Evolutionary conservation across 2,329 filamentous ascomycete genomes (phyloP).

Genomic region (Diaporthe humulicola): DNA sequence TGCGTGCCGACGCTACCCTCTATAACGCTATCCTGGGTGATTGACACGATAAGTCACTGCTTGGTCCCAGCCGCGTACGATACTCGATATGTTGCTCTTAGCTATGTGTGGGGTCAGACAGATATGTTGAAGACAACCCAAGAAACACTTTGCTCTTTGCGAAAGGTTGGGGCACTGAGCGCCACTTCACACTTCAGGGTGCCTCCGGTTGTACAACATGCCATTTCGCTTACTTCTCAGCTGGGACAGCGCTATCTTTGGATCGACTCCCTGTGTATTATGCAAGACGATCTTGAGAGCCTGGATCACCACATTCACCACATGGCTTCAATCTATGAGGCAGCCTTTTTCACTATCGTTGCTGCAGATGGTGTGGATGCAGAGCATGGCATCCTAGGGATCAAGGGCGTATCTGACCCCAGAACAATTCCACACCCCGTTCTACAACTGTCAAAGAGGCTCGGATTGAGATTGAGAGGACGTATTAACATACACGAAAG

Average conservation of each 20-base stretch:
- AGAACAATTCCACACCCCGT: not conserved
- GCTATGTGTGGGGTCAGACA: not conserved
- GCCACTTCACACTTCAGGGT: not conserved
- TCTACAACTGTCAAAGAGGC: not conserved
- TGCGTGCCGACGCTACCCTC: not conserved
- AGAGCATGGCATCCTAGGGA: not conserved
- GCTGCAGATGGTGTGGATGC: not conserved
- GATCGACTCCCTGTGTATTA: slow-evolving; percentile 1
- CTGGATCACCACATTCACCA: not conserved
- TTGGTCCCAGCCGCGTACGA: not conserved
- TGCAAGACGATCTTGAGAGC: not conserved
- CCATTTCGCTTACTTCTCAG: not conserved
- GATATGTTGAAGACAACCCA: not conserved
- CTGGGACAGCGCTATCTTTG: not conserved
- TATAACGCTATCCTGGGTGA: not conserved
- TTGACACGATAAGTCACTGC: not conserved
- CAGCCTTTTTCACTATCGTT: not conserved
- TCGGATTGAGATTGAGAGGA: not conserved
- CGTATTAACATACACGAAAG: fast-evolving
- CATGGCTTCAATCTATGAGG: not conserved
- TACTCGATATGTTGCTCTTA: not conserved
- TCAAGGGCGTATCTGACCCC: not conserved
- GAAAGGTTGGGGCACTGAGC: not conserved
- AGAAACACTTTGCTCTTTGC: not conserved
- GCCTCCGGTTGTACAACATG: not conserved